Percentiles rank a stretch among this genome's conserved stretches.
Evolutionary conservation across 2,329 filamentous ascomycete species (phyloP).

Genomic region (Fusarium sacchari): DNA sequence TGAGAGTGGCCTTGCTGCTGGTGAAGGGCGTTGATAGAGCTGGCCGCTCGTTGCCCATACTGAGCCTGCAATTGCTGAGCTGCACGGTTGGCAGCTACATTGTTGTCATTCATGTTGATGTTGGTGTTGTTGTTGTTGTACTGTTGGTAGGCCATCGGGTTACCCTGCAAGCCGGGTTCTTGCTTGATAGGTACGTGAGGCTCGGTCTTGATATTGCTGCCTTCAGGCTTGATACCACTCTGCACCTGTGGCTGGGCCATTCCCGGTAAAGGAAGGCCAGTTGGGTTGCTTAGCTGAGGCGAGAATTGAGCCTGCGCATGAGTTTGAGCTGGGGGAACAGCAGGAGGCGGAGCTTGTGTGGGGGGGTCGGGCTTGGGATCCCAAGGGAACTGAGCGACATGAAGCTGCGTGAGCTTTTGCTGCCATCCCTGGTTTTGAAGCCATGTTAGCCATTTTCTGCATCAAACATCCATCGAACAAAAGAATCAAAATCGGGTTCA

Average conservation of each 20-base stretch:
- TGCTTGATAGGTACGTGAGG: slow-evolving; percentile 56
- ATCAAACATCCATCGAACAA: neutral
- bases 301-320: slow-evolving; percentile 48
- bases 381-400: slow-evolving; percentile 93
- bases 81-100: slow-evolving; percentile 64
- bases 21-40: slow-evolving; percentile 72
- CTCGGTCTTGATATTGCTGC: slow-evolving; percentile 58
- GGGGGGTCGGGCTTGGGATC: slow-evolving; percentile 82
- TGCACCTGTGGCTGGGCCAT: slow-evolving; percentile 43
- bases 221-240: slow-evolving; percentile 57
- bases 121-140: slow-evolving; percentile 43
- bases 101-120: slow-evolving; percentile 45
- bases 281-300: slow-evolving; percentile 39
- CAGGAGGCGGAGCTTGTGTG: slow-evolving; percentile 49
- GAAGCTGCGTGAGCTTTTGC: slow-evolving; percentile 83
- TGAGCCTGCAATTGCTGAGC: slow-evolving; percentile 66
- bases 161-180: slow-evolving; percentile 53
- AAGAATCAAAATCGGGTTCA: neutral
- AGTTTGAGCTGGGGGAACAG: slow-evolving; percentile 34
- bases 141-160: slow-evolving; percentile 48
- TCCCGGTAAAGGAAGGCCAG: slow-evolving; percentile 45
- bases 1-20: slow-evolving; percentile 46
- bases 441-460: slow-evolving; percentile 34
- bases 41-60: slow-evolving; percentile 72
- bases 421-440: slow-evolving; percentile 81